Evolutionary conservation across 805 yeast genomes (phyloP).

Genomic region (Saccharomycopsis malanga): DNA sequence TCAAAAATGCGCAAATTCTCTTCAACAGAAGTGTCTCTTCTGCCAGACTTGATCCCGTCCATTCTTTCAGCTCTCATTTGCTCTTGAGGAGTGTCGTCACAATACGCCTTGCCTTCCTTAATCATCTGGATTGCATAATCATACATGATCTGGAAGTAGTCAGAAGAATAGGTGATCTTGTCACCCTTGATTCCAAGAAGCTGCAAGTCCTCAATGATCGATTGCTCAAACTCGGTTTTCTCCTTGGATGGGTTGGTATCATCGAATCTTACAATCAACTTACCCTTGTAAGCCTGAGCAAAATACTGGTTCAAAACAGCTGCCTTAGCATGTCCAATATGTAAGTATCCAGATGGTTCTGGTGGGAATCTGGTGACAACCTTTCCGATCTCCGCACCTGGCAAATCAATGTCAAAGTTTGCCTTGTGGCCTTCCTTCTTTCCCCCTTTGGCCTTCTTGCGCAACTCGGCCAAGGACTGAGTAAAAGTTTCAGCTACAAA

Average conservation of each 20-base stretch:
- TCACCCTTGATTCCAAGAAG: slow-evolving; percentile 93
- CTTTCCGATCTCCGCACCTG: slow-evolving; percentile 86
- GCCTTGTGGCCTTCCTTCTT: slow-evolving; percentile 87
- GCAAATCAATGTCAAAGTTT: slow-evolving; percentile 86
- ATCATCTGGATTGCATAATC: slow-evolving; percentile 79
- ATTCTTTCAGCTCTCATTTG: slow-evolving; percentile 98
- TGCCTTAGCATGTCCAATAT: slow-evolving; percentile 98
- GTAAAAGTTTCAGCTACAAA: slow-evolving; percentile 59
- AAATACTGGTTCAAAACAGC: slow-evolving; percentile 94
- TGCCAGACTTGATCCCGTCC: slow-evolving; percentile 88
- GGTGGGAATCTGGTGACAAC: slow-evolving; percentile 99
- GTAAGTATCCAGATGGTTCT: slow-evolving; percentile 98
- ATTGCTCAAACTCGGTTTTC: slow-evolving; percentile 87
- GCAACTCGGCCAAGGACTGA: slow-evolving; percentile 64
- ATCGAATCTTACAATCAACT: slow-evolving; percentile 92
- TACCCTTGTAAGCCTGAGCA: slow-evolving; percentile 93
- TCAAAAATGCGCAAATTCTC: slow-evolving; percentile 83
- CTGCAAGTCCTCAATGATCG: slow-evolving; percentile 87
- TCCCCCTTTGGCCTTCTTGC: slow-evolving; percentile 57
- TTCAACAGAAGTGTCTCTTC: slow-evolving; percentile 90
- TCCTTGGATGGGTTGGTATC: slow-evolving; percentile 98
- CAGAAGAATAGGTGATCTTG: slow-evolving; percentile 79
- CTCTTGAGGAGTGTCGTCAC: slow-evolving; percentile 93
- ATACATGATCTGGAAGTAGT: slow-evolving; percentile 89
- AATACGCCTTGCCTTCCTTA: slow-evolving; percentile 93